A percentile compares a stretch with the other conserved stretches of the same genome.
Evolutionary conservation across 2,329 filamentous ascomycete species (phyloP).

Genomic region (Penicillium sp.): DNA sequence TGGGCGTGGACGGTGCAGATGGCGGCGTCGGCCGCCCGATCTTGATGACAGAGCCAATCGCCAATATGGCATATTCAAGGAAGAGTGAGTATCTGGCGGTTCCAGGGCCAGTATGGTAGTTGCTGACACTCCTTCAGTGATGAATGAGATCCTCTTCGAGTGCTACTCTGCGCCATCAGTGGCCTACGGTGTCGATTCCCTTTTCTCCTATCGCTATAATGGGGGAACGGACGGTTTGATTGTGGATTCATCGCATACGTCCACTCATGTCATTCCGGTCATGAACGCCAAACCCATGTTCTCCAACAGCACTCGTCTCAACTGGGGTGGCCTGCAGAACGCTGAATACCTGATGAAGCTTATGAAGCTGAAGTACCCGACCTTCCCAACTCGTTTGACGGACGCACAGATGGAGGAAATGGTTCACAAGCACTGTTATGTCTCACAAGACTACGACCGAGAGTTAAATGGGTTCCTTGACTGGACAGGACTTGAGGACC

Average conservation of each 20-base stretch:
- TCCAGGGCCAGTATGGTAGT: not conserved
- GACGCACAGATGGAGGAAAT: constrained; percentile 79
- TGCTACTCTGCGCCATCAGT: constrained; percentile 85
- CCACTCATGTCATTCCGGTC: constrained; percentile 91
- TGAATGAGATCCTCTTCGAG: constrained; percentile 96
- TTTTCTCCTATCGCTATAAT: constrained; percentile 93
- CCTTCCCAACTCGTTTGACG: constrained; percentile 76
- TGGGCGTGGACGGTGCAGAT: constrained; percentile 68
- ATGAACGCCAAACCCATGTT: constrained; percentile 76
- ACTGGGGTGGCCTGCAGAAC: constrained; percentile 87
- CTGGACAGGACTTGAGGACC: constrained; percentile 83
- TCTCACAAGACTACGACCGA: constrained; percentile 71
- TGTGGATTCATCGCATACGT: constrained; percentile 82
- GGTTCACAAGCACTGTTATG: constrained; percentile 78
- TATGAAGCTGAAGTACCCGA: constrained; percentile 80
- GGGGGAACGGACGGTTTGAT: constrained; percentile 78
- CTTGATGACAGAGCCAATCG: constrained; percentile 90
- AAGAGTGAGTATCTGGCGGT: constrained; percentile 56
- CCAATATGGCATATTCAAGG: constrained; percentile 77
- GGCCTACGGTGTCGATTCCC: constrained; percentile 87
- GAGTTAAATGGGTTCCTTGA: constrained; percentile 73
- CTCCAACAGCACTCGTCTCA: constrained; percentile 74
- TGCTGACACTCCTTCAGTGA: constrained; percentile 50
- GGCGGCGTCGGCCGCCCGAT: constrained; percentile 75
- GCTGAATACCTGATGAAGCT: constrained; percentile 88